phyloP scores from a whole-genome alignment of 495 filamentous ascomycete genomes.

The Aeminium ludgeri region DNA sequence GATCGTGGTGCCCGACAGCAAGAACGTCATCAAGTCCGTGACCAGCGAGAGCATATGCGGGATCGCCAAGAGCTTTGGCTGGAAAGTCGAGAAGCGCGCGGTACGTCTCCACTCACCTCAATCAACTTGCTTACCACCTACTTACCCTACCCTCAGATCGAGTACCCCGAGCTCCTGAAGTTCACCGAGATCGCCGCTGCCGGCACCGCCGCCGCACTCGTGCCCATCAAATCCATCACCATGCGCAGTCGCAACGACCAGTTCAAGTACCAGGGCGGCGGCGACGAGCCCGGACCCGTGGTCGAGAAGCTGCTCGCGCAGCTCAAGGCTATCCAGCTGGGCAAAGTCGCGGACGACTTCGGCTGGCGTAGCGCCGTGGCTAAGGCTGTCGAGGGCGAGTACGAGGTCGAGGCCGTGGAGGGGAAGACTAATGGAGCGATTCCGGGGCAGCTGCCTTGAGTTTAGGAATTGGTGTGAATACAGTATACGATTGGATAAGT shows the following conservation, averaged over 20 bases:
- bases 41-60: constrained; percentile 18
- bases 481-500: no score
- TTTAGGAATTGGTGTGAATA: no score
- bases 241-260: constrained; percentile 48
- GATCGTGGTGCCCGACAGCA: constrained; percentile 24
- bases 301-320: constrained; percentile 53
- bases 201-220: constrained; percentile 80
- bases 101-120: constrained; percentile 4
- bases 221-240: constrained; percentile 78
- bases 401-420: constrained; percentile 5
- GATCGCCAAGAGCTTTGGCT: constrained; percentile 20
- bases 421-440: constrained; percentile 6
- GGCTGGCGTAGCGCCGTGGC: constrained; percentile 51
- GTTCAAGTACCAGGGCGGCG: constrained; percentile 29
- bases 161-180: constrained; percentile 55
- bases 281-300: constrained; percentile 50
- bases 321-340: constrained; percentile 70
- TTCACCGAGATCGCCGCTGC: constrained; percentile 84
- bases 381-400: constrained; percentile 20
- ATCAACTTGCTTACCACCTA: neutral
- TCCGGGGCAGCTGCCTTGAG: constrained; percentile 9
- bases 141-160: constrained; percentile 31
- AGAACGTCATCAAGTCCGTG: constrained; percentile 24
- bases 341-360: constrained; percentile 55
- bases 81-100: constrained; percentile 21